Conservation (phyloP, 495 filamentous ascomycete genomes). For the Penicillium arizonense region DNA sequence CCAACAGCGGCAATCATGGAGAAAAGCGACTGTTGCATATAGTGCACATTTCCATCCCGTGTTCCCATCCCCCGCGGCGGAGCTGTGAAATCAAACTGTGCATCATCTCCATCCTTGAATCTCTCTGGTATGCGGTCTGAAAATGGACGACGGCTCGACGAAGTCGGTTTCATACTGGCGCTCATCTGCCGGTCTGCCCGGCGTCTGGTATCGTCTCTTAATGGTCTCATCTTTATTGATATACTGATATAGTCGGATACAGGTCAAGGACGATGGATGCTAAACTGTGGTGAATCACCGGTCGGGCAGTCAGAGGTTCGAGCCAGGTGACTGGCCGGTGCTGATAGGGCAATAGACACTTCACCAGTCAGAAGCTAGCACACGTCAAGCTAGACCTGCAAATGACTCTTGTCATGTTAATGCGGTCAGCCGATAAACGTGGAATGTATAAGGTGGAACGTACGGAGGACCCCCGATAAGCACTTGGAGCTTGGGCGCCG, state of each 20-base stretch:
- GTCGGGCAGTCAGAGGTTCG: slow-evolving; percentile 13
- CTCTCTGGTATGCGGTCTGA: slow-evolving; percentile 77
- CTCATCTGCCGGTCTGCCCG: slow-evolving; percentile 32
- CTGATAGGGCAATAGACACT: slow-evolving; percentile 19
- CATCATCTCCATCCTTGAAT: slow-evolving; percentile 70
- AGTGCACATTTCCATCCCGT: slow-evolving; percentile 47
- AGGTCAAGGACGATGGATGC: slow-evolving; percentile 4
- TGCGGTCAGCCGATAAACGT: slow-evolving; percentile 7
- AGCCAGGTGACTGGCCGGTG: slow-evolving; percentile 23
- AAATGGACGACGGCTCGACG: slow-evolving; percentile 50
- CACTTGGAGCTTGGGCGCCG: slow-evolving; percentile 13
- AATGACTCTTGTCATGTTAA: slow-evolving; percentile 20
- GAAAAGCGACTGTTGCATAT: slow-evolving; percentile 94
- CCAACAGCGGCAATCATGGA: slow-evolving; percentile 91
- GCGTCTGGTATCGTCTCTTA: slow-evolving; percentile 32
- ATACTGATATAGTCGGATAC: slow-evolving; percentile 5
- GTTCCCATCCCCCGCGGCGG: slow-evolving; percentile 40
- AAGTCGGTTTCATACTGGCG: slow-evolving; percentile 33
- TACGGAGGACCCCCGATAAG: slow-evolving; percentile 18
- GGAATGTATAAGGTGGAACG: slow-evolving; percentile 3
- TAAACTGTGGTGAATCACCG: slow-evolving; percentile 7
- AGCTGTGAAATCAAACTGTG: slow-evolving; percentile 70
- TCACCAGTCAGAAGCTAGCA: slow-evolving; percentile 18
- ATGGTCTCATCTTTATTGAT: slow-evolving; percentile 29
- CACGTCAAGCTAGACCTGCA: slow-evolving; percentile 6